Evolutionary conservation across 2,329 filamentous ascomycete genomes (phyloP), one percentile per base, ranked within the genome.

Genomic region (Alternaria gaisen): DNA sequence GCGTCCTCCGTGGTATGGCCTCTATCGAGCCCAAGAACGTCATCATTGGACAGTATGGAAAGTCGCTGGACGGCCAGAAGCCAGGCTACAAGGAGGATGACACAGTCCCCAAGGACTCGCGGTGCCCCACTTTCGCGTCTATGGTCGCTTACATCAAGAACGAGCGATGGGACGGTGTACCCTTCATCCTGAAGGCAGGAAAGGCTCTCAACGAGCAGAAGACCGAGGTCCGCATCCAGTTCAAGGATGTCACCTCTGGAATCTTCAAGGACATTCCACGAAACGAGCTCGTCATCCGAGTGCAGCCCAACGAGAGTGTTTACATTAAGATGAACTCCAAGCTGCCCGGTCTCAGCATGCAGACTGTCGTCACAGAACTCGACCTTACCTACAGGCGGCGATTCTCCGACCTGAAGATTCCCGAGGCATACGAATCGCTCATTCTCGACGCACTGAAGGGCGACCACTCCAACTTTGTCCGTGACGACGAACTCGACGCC

Each of bases 311-410:
- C 84, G 95, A 99, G 87, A 97, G 92, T 79, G 94, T 99, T 70
- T 99, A 99, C 84, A 97, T 98, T 82, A 99, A 99, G 89, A 99
- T 99, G 95, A 99, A 99, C 90, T 98, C 94, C 30, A 99, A 99
- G 87, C 86, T 99, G 61, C 96, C 95, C 20, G 95, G 95, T 74
- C 86, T 99, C 74, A 98, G 93, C 85, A 99, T 98, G 94, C 95
- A 99, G 86, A 99, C 95, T 12, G 95, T 98, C 40, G 92, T 97
- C 72, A 99, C 95, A 62, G 95, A 99, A 84, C 91, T 99, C 62
- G 95, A 99, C 78, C 88, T 99, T 71, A 99, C 96, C 67, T 99
- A 99, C 86, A 90, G 96, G 79, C 90, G 95, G 81, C 91, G 96
- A 71, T 99, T 99, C 89, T 98, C 95, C 18, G 95, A 99, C 82